Conservation (phyloP, 805 yeast genomes). For the Saccharomycopsis javanensis region DNA sequence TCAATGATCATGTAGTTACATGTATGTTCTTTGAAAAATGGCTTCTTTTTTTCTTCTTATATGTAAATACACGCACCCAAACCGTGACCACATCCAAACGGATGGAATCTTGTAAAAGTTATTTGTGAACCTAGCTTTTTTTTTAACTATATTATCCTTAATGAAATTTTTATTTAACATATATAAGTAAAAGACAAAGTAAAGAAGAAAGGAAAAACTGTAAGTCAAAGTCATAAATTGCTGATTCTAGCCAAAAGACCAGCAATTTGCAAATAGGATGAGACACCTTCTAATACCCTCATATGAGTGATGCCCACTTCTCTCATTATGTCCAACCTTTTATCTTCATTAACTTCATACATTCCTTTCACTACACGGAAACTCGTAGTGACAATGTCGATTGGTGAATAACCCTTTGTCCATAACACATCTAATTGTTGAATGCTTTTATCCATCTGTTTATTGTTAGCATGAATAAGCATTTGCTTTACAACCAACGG, state of each 20-base stretch:
- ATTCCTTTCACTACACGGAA: slow-evolving; percentile 80
- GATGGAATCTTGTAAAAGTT: neutral
- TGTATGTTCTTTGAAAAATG: too few relatives aligned
- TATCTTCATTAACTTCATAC: slow-evolving; percentile 55
- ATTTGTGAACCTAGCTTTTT: neutral
- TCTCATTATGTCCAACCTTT: slow-evolving; percentile 65
- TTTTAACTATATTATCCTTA: too few relatives aligned
- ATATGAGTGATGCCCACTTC: slow-evolving; percentile 88
- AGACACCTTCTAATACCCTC: slow-evolving; percentile 89
- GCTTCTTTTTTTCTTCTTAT: neutral
- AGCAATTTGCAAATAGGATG: slow-evolving; percentile 75
- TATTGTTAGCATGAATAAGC: slow-evolving; percentile 39
- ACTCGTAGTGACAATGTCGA: slow-evolving; percentile 84
- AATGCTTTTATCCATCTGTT: slow-evolving; percentile 56
- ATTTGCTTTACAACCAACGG: slow-evolving; percentile 73
- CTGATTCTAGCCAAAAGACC: slow-evolving; percentile 61
- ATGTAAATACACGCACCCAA: neutral
- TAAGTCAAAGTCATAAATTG: neutral
- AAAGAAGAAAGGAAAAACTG: too few relatives aligned
- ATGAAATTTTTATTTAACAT: neutral
- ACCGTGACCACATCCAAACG: neutral
- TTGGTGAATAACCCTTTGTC: slow-evolving; percentile 87
- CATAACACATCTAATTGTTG: slow-evolving; percentile 60
- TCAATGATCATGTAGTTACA: too few relatives aligned
- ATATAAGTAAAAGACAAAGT: too few relatives aligned